Base-by-base conservation (phyloP, 2,329 filamentous ascomycete species). In the Neofusicoccum ribis region DNA sequence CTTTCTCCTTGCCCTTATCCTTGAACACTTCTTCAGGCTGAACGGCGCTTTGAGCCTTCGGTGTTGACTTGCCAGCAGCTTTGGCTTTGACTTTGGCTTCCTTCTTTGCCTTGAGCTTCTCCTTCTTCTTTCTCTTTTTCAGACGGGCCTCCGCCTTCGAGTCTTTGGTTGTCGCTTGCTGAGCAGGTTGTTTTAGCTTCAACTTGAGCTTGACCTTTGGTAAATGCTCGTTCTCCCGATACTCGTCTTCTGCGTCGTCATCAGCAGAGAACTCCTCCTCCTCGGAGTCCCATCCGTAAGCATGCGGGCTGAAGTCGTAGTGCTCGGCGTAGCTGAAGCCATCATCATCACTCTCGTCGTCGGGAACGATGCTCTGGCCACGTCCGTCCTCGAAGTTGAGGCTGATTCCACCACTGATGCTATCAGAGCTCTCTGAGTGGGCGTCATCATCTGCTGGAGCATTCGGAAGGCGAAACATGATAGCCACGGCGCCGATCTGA, bases 401-500 rank as follows among this genome's bases (percentile, higher is more conserved):
- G 74, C 88, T 91, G 88, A 91, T 91, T 68, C 88, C 81, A 67
- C 83, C 84, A 52, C 78, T 80, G 36, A 79, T 78, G 3, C 77
- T 76, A 50, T 78, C 75, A 7, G 46, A 51, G n/a, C 47, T 56
- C 11, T 66, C 58, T 27, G 50, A 59, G 15, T 23, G 46, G 3
- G 61, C 86, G 39, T 86, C 87, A 3, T 85, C 86, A 66, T 83
- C 82, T 27, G 79, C 74, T 17, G 83, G 79, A n/a, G 86, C 84
- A 64, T 86, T 85, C 47, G 90, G 91, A 68, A 93, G 86, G 50
- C 87, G 80, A 74, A 93, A 93, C 14, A 79, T 80, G 68, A 93
- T 88, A 51, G 84, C 81, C 3, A 93, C 85, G 66, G 88, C 87
- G 65, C 90, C 90, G 73, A 93, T 89, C 73, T 91, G 88, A 44